phyloP scores from a whole-genome alignment of 352 stramenopile genomes.

The Peronospora belbahrii region DNA sequence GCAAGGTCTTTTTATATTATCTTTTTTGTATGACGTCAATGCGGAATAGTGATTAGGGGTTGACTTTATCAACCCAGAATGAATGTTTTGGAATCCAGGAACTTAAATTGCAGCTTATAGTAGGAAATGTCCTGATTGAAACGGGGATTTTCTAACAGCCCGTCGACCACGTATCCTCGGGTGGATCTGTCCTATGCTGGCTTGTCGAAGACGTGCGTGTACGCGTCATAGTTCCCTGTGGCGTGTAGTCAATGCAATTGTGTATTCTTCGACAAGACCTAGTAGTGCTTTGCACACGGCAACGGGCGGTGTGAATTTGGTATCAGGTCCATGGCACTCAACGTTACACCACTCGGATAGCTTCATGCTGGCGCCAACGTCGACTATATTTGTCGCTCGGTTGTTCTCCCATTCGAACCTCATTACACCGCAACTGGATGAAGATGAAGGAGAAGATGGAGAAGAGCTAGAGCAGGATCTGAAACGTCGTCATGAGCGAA shows the following conservation, averaged over 20 bases:
- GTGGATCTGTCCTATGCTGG: constrained; percentile 12
- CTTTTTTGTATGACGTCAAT: constrained; percentile 23
- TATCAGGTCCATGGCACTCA: background rate
- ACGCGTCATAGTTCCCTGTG: constrained; percentile 9
- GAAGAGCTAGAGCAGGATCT: background rate
- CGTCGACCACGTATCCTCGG: background rate
- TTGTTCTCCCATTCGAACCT: constrained; percentile 18
- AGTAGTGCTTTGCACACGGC: background rate
- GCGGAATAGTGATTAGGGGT: constrained; percentile 7
- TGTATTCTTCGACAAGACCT: constrained; percentile 1
- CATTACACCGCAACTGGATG: constrained; percentile 5
- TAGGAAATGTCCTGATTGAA: background rate
- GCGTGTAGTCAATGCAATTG: constrained; percentile 7
- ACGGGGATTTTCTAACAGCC: constrained; percentile 16
- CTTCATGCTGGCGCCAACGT: background rate
- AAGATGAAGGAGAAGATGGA: constrained; percentile 5
- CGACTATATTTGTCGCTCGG: constrained; percentile 4
- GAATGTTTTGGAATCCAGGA: background rate
- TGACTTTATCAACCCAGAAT: background rate
- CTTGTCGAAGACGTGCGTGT: constrained; percentile 10
- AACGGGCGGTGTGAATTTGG: background rate
- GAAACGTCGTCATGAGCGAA: background rate
- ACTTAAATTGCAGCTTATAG: background rate
- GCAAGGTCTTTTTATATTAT: background rate
- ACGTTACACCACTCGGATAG: background rate